phyloP scores from a whole-genome alignment of 257 asterid genomes.

The Oldenlandia corymbosa region DNA sequence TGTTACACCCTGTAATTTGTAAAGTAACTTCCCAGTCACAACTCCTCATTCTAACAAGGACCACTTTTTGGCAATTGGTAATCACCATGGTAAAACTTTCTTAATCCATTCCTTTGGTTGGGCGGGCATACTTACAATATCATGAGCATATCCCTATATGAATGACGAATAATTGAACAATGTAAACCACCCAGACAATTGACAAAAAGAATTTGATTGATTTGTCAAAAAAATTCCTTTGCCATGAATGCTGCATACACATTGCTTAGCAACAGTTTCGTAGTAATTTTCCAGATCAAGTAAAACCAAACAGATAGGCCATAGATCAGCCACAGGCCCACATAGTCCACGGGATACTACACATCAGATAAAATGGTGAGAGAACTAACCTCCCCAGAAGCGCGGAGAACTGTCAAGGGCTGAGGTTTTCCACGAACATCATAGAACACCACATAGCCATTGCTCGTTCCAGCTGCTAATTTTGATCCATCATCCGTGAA shows the following conservation, averaged over 20 bases:
- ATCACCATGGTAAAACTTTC: neutral
- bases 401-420: constrained; percentile 85
- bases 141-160: neutral
- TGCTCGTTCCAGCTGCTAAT: constrained; percentile 95
- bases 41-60: neutral
- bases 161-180: neutral
- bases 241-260: neutral
- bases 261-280: neutral
- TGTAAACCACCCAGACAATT: neutral
- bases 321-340: neutral
- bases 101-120: neutral
- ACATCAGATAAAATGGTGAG: neutral
- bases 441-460: constrained; percentile 80
- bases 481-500: constrained; percentile 88
- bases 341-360: neutral
- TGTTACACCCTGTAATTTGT: neutral
- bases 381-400: constrained; percentile 72
- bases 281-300: neutral
- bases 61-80: neutral
- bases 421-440: constrained; percentile 95
- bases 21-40: neutral
- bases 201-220: neutral
- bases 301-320: neutral
- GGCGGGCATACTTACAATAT: neutral
- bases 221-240: neutral